These are phyloP conservation scores for Scleroderma citrinum DNA, from an alignment of 768 basidiomycete genomes.

Conservation along the genomic window DNA sequence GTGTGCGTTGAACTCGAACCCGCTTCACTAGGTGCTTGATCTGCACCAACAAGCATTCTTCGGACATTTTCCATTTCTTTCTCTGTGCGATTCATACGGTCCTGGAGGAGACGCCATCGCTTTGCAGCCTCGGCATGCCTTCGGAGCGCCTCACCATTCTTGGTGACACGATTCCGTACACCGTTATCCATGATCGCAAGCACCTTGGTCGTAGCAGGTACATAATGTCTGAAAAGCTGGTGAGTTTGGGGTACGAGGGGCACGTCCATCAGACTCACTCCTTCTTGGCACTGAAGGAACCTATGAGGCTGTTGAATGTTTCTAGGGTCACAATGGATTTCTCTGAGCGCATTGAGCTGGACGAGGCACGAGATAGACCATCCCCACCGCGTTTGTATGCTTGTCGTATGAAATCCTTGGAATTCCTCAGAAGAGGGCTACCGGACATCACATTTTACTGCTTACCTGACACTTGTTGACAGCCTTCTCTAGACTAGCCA, in stretches of 20 bases:
- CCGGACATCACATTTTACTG: conserved; percentile 9
- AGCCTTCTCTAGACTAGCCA: conserved; percentile 91
- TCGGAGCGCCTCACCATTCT: conserved; percentile 92
- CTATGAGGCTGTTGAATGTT: conserved; percentile 57
- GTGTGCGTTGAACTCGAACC: conserved; percentile 61
- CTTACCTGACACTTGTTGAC: conserved; percentile 83
- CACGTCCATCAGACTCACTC: conserved; percentile 42
- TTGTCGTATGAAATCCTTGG: conserved; percentile 82
- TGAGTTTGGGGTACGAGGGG: conserved; percentile 9
- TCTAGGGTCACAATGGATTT: conserved; percentile 52
- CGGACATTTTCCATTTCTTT: conserved; percentile 73
- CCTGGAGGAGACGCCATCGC: conserved; percentile 75
- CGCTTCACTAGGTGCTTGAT: conserved; percentile 56
- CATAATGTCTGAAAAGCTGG: conserved; percentile 65
- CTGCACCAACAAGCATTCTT: conserved; percentile 45
- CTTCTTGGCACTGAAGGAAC: conserved; percentile 84
- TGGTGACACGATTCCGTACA: conserved; percentile 86
- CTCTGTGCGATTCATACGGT: conserved; percentile 77
- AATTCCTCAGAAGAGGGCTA: neutral
- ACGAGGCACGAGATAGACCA: conserved; percentile 33
- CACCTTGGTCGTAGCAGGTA: conserved; percentile 90
- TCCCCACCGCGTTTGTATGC: conserved; percentile 58
- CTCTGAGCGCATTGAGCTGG: conserved; percentile 44
- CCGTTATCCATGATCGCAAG: conserved; percentile 93
- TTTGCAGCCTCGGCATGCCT: conserved; percentile 85